These are phyloP conservation scores for Cyberlindnera lachancei DNA, from an alignment of 805 yeast genomes.

Conservation along the genomic window DNA sequence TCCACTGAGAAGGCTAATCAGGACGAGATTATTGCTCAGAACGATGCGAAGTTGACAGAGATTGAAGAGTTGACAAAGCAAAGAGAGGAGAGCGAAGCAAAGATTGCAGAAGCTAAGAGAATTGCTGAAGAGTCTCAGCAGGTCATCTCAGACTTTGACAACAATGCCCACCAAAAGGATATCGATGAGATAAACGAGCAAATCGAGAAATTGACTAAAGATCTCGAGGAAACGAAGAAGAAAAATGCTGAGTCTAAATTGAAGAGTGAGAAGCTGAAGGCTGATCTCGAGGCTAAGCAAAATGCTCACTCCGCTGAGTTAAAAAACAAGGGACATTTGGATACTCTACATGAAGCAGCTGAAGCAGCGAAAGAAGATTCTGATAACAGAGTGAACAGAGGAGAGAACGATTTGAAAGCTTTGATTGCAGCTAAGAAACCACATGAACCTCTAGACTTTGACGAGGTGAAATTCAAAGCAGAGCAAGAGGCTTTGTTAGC, in stretches of 20 bases:
- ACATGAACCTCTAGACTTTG: conserved; percentile 7
- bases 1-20: conserved; percentile 14
- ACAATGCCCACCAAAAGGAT: conserved; percentile 10
- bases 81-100: conserved; percentile 10
- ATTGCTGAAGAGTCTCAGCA: conserved; percentile 8
- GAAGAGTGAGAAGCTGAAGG: conserved; percentile 6
- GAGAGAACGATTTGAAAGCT: conserved; percentile 6
- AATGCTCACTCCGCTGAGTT: conserved; percentile 8
- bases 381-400: conserved; percentile 7
- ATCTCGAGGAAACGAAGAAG: conserved; percentile 9
- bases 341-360: conserved; percentile 13
- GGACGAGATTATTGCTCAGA: conserved; percentile 11
- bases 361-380: conserved; percentile 7
- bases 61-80: conserved; percentile 15
- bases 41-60: conserved; percentile 10
- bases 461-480: conserved; percentile 4
- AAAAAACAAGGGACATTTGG: conserved; percentile 10
- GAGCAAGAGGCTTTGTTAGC: conserved; percentile 11
- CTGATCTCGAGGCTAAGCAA: conserved; percentile 8
- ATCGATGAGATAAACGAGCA: conserved; percentile 15
- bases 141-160: conserved; percentile 7
- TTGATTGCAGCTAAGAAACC: conserved; percentile 1
- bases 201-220: conserved; percentile 8
- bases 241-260: conserved; percentile 8
- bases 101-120: conserved; percentile 9